Evolutionary conservation across 352 stramenopile genomes (phyloP).

Genomic region (Globisporangium uncinulatum): DNA sequence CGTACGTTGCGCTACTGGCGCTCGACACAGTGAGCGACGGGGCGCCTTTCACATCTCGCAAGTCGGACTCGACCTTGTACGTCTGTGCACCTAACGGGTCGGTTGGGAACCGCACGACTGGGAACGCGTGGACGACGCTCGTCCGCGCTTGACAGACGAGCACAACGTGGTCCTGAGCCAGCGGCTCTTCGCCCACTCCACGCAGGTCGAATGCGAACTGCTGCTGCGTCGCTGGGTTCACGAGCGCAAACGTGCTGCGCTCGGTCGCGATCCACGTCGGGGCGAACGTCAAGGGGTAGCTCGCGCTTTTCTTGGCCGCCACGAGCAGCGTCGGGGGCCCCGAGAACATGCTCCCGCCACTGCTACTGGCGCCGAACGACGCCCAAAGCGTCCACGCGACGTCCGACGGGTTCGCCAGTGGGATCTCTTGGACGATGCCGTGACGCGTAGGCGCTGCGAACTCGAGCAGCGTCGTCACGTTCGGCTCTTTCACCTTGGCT

Average conservation of each 20-base stretch:
- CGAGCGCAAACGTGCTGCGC: slow-evolving; percentile 61
- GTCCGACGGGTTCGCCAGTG: slow-evolving; percentile 85
- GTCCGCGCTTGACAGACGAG: slow-evolving; percentile 85
- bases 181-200: slow-evolving; percentile 83
- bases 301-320: slow-evolving; percentile 55
- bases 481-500: slow-evolving; percentile 81
- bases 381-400: slow-evolving; percentile 79
- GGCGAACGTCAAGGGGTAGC: slow-evolving; percentile 80
- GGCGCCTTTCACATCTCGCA: slow-evolving; percentile 83
- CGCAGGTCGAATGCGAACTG: slow-evolving; percentile 88
- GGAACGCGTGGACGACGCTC: slow-evolving; percentile 72
- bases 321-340: slow-evolving; percentile 65
- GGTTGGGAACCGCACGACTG: slow-evolving; percentile 55
- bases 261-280: slow-evolving; percentile 75
- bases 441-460: slow-evolving; percentile 86
- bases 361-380: slow-evolving; percentile 29
- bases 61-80: slow-evolving; percentile 89
- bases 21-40: slow-evolving; percentile 42
- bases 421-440: slow-evolving; percentile 88
- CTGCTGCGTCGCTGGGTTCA: slow-evolving; percentile 81
- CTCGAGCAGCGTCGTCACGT: slow-evolving; percentile 81
- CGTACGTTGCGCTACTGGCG: slow-evolving; percentile 43
- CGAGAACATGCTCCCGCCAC: slow-evolving; percentile 49
- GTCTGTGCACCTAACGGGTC: slow-evolving; percentile 31
- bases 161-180: slow-evolving; percentile 87